Percentiles rank a stretch among this genome's conserved stretches.
These are phyloP conservation scores for Decorospora gaudefroyi DNA, from an alignment of 2,329 filamentous ascomycete species.

Conservation along the genomic window DNA sequence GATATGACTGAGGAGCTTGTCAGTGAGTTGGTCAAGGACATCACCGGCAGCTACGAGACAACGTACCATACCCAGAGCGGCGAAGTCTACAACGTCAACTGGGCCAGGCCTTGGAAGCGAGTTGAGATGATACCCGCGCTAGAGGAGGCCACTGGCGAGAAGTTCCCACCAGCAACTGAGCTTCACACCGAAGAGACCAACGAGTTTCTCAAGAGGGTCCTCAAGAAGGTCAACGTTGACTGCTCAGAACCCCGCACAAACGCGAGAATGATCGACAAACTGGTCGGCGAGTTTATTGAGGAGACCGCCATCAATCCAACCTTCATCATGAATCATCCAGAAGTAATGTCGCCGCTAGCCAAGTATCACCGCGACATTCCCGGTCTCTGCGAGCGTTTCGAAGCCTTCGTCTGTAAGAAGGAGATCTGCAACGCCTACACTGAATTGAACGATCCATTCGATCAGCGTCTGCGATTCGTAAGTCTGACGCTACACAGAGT, in stretches of 20 bases:
- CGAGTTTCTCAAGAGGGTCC: constrained; percentile 73
- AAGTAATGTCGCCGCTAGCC: constrained; percentile 93
- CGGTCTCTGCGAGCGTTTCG: constrained; percentile 92
- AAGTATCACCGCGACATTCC: constrained; percentile 85
- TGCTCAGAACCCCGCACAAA: constrained; percentile 91
- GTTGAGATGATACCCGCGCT: constrained; percentile 95
- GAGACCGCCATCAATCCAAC: constrained; percentile 92
- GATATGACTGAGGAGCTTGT: constrained; percentile 91
- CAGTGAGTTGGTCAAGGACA: constrained; percentile 81
- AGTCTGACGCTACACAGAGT: no score
- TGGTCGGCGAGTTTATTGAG: constrained; percentile 92
- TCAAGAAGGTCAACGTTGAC: constrained; percentile 88
- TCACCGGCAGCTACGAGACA: constrained; percentile 84
- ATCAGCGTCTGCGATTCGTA: constrained; percentile 77
- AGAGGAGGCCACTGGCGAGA: constrained; percentile 87
- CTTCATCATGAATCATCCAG: constrained; percentile 80
- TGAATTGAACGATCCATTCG: constrained; percentile 95
- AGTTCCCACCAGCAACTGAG: constrained; percentile 86
- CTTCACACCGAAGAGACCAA: constrained; percentile 89
- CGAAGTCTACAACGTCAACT: constrained; percentile 89
- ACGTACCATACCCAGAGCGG: constrained; percentile 84
- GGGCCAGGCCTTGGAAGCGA: constrained; percentile 90
- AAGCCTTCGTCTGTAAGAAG: constrained; percentile 96
- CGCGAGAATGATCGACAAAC: constrained; percentile 92
- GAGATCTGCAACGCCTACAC: constrained; percentile 97